Conservation (phyloP, 2,329 filamentous ascomycete species). For the Botrytis elliptica region DNA sequence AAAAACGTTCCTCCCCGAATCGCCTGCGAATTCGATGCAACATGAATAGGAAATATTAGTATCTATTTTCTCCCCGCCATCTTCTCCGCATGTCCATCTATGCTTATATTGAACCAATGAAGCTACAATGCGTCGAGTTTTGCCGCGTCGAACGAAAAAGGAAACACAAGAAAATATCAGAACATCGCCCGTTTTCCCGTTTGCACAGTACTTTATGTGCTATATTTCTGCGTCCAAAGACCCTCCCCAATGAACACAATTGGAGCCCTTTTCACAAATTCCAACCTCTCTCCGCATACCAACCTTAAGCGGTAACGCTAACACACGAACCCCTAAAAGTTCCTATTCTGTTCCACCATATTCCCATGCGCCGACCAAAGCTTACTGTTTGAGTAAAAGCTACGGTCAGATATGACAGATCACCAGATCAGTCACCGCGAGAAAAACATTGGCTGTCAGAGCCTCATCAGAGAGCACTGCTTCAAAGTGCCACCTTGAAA, state of each 20-base stretch:
- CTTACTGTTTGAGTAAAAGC: neutral
- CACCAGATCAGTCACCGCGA: neutral
- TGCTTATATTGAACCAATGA: neutral
- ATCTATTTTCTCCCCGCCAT: neutral
- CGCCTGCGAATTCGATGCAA: neutral
- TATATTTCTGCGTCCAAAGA: neutral
- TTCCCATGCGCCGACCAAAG: neutral
- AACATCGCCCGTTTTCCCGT: neutral
- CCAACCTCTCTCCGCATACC: neutral
- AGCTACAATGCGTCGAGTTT: neutral
- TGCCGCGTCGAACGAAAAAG: neutral
- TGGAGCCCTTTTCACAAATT: neutral
- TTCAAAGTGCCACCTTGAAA: neutral
- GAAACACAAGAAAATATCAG: neutral
- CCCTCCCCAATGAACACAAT: neutral
- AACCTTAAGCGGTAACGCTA: no score
- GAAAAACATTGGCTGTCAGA: rapidly evolving
- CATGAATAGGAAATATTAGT: neutral
- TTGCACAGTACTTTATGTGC: neutral
- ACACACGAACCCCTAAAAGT: neutral
- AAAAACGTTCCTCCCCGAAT: neutral
- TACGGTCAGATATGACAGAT: neutral
- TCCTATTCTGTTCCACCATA: neutral
- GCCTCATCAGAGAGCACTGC: neutral
- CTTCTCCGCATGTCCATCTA: neutral